Percentiles rank a stretch among this genome's conserved stretches.
phyloP scores from a whole-genome alignment of 805 yeast species.

The Kurtzmaniella cleridarum region DNA sequence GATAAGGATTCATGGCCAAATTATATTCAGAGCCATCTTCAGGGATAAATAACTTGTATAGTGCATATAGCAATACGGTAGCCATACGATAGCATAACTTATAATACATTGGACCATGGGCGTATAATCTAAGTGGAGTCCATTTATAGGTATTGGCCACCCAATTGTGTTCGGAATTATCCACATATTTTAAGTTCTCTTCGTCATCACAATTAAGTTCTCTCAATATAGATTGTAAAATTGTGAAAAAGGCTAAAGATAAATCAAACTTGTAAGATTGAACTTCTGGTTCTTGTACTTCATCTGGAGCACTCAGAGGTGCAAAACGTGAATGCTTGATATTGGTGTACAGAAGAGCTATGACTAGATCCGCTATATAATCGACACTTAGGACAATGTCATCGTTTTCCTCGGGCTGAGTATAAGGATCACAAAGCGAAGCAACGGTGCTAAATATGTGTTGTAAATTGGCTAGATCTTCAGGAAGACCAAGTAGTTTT shows the following conservation, averaged over 20 bases:
- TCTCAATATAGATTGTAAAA: constrained; percentile 32
- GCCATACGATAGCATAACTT: constrained; percentile 25
- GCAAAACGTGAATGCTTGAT: constrained; percentile 8
- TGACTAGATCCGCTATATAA: constrained; percentile 45
- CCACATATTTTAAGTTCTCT: constrained; percentile 30
- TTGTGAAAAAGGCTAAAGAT: constrained; percentile 28
- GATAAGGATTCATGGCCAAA: constrained; percentile 55
- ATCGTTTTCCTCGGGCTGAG: constrained; percentile 64
- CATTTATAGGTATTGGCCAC: constrained; percentile 17
- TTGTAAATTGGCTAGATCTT: constrained; percentile 10
- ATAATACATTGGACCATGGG: constrained; percentile 15
- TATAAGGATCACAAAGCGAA: constrained; percentile 52
- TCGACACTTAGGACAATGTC: constrained; percentile 49
- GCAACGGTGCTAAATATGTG: constrained; percentile 14
- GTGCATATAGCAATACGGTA: constrained; percentile 26
- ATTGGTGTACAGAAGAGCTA: constrained; percentile 33
- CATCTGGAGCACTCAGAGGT: background rate
- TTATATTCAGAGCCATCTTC: constrained; percentile 23
- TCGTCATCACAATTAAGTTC: constrained; percentile 41
- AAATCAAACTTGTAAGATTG: constrained; percentile 29
- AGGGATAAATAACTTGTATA: constrained; percentile 27
- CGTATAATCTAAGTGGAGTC: constrained; percentile 18
- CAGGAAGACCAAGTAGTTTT: constrained; percentile 10
- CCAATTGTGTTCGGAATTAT: constrained; percentile 32
- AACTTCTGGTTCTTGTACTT: constrained; percentile 10